Conservation (phyloP, 805 yeast genomes). For the Candida ovalis region DNA sequence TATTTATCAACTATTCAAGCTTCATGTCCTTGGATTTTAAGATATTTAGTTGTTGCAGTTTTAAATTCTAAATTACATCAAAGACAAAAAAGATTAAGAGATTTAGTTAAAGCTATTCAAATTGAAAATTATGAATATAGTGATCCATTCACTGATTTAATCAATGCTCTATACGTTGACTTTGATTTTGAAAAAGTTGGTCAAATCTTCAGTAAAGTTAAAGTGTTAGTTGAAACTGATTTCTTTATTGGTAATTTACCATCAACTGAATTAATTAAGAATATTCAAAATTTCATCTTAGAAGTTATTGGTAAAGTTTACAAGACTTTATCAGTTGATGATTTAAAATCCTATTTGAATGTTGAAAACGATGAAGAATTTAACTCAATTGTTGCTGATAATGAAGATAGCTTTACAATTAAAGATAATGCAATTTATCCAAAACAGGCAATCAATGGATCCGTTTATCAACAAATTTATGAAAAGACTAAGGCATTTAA, state of each 20-base stretch:
- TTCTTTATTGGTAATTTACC: slow-evolving; percentile 51
- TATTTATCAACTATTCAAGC: slow-evolving; percentile 67
- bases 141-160: slow-evolving; percentile 60
- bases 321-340: slow-evolving; percentile 18
- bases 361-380: slow-evolving; percentile 27
- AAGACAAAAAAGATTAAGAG: slow-evolving; percentile 53
- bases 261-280: slow-evolving; percentile 18
- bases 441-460: slow-evolving; percentile 49
- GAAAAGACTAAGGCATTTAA: slow-evolving; percentile 65
- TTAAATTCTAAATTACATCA: slow-evolving; percentile 32
- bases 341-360: slow-evolving; percentile 17
- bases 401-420: slow-evolving; percentile 36
- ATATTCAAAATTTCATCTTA: slow-evolving; percentile 21
- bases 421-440: slow-evolving; percentile 45
- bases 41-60: slow-evolving; percentile 64
- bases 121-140: slow-evolving; percentile 63
- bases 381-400: slow-evolving; percentile 4
- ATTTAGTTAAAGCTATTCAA: slow-evolving; percentile 51
- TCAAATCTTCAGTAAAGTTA: slow-evolving; percentile 43
- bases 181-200: slow-evolving; percentile 56
- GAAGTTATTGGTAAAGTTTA: slow-evolving; percentile 26
- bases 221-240: slow-evolving; percentile 47
- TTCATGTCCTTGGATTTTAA: slow-evolving; percentile 65
- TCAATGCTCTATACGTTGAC: slow-evolving; percentile 51
- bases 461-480: slow-evolving; percentile 63